phyloP scores from a whole-genome alignment of 2,329 filamentous ascomycete genomes.

The Diplodia scrobiculata region DNA sequence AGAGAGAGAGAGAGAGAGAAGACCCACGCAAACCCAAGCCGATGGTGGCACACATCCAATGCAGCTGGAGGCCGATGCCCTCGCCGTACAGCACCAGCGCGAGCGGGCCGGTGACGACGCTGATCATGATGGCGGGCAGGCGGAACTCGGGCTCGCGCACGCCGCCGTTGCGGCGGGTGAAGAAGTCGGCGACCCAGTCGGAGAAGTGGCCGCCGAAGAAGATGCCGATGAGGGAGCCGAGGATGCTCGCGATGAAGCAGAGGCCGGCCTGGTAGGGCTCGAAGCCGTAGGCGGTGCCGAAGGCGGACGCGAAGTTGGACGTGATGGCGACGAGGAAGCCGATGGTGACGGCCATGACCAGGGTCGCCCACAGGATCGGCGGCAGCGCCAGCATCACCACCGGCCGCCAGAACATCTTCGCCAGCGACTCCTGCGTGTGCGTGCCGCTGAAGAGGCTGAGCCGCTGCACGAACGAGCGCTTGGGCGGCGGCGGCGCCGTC shows the following conservation, averaged over 20 bases:
- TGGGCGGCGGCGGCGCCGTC: background rate
- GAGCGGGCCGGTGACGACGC: slow-evolving; percentile 36
- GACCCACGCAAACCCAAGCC: slow-evolving; percentile 57
- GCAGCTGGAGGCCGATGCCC: slow-evolving; percentile 38
- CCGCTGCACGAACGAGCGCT: slow-evolving; percentile 26
- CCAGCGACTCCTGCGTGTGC: slow-evolving; percentile 52
- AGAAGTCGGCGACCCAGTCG: slow-evolving; percentile 40
- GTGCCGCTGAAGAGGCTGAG: slow-evolving; percentile 49
- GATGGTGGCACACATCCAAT: slow-evolving; percentile 60
- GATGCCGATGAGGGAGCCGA: slow-evolving; percentile 56
- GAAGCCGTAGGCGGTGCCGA: slow-evolving; percentile 37
- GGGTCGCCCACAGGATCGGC: slow-evolving; percentile 58
- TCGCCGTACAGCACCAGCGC: slow-evolving; percentile 40
- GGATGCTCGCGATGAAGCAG: slow-evolving; percentile 54
- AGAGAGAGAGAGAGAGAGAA: too few relatives aligned
- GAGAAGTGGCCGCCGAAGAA: slow-evolving; percentile 52
- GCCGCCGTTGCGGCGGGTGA: slow-evolving; percentile 36
- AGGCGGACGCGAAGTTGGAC: slow-evolving; percentile 40
- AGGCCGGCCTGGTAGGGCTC: slow-evolving; percentile 49
- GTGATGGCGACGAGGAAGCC: slow-evolving; percentile 53
- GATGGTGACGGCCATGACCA: slow-evolving; percentile 59
- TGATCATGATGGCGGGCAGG: slow-evolving; percentile 39
- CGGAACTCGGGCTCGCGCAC: slow-evolving; percentile 44
- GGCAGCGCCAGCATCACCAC: slow-evolving; percentile 56
- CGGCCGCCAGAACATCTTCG: slow-evolving; percentile 55